These are phyloP conservation scores for Candida schatavii DNA, from an alignment of 805 yeast species.

Conservation along the genomic window DNA sequence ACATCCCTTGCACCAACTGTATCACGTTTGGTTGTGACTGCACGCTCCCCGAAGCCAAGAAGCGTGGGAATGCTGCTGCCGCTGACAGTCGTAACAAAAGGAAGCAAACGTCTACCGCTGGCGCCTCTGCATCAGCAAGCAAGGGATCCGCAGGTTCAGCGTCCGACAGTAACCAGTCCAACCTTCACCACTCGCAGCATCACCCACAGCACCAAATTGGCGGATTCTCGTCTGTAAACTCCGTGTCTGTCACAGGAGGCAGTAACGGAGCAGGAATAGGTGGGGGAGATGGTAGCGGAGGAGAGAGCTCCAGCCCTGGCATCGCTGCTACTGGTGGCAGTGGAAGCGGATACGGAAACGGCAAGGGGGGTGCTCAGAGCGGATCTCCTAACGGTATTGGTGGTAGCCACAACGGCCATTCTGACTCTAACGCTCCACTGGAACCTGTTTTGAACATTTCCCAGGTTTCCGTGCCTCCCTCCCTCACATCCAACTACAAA, in stretches of 20 bases:
- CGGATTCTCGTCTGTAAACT: not conserved
- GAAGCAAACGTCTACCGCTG: slow-evolving; percentile 10
- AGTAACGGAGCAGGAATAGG: too few species aligned
- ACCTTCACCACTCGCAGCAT: not conserved
- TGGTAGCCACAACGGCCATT: not conserved
- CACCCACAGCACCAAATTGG: not conserved
- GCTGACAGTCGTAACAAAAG: slow-evolving; percentile 16
- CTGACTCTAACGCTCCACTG: slow-evolving; percentile 9
- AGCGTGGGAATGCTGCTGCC: slow-evolving; percentile 27
- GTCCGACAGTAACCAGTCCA: not conserved
- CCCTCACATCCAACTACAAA: slow-evolving; percentile 40
- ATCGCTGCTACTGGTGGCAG: slow-evolving; percentile 1
- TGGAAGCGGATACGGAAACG: not conserved
- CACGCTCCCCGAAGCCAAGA: slow-evolving; percentile 59
- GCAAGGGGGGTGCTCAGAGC: not conserved
- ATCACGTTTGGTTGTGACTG: slow-evolving; percentile 72
- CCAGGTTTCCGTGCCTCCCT: slow-evolving; percentile 41
- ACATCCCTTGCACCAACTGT: slow-evolving; percentile 55
- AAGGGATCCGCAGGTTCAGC: not conserved
- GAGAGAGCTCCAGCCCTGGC: not conserved
- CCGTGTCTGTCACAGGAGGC: too few species aligned
- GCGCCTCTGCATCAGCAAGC: not conserved
- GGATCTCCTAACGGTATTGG: slow-evolving; percentile 15
- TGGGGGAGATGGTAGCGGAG: not conserved
- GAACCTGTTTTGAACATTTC: slow-evolving; percentile 43